Evolutionary conservation across 2,329 filamentous ascomycete species (phyloP).

Genomic region (Sarocladiaceae sp.): DNA sequence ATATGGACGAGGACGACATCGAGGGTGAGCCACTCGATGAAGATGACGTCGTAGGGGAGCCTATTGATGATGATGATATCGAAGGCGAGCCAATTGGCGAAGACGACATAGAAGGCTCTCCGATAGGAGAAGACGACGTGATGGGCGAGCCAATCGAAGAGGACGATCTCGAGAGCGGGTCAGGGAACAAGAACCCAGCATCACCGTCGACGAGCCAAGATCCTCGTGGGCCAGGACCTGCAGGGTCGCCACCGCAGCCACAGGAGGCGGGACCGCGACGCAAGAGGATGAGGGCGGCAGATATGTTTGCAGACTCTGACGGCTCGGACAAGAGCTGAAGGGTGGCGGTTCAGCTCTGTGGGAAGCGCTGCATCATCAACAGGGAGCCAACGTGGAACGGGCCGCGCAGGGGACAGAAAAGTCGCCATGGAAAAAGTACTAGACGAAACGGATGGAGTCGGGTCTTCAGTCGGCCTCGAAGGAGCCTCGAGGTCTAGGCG

Average conservation of each 20-base stretch:
- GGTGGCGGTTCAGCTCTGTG: neutral
- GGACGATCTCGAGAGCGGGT: constrained; percentile 39
- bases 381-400: too few relatives aligned
- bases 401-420: too few relatives aligned
- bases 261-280: constrained; percentile 25
- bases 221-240: neutral
- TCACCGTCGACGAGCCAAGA: constrained; percentile 22
- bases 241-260: constrained; percentile 1
- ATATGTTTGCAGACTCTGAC: constrained; percentile 82
- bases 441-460: too few relatives aligned
- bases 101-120: constrained; percentile 37
- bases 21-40: constrained; percentile 40
- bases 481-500: too few relatives aligned
- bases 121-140: constrained; percentile 41
- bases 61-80: constrained; percentile 39
- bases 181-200: too few relatives aligned
- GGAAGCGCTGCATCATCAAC: too few relatives aligned
- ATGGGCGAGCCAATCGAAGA: constrained; percentile 40
- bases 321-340: constrained; percentile 23
- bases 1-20: constrained; percentile 38
- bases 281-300: constrained; percentile 66
- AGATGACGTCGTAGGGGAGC: constrained; percentile 31
- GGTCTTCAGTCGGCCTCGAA: too few relatives aligned
- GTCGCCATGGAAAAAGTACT: too few relatives aligned
- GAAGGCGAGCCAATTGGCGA: constrained; percentile 42